Conservation (phyloP, 2,329 filamentous ascomycete genomes). For the Aspergillus carbonarius region DNA sequence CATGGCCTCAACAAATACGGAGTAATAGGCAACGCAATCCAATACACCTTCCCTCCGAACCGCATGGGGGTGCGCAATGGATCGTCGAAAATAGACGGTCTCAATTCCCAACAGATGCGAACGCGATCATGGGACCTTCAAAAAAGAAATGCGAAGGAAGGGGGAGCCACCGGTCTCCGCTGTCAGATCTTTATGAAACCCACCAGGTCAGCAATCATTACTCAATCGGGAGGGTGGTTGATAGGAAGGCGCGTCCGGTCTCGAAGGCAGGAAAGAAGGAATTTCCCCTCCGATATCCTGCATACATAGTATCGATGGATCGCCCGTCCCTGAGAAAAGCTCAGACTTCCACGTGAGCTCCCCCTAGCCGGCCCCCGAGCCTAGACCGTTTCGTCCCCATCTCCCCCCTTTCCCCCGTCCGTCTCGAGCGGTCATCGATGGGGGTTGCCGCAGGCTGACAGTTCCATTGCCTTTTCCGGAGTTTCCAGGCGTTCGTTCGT, state of each 20-base stretch:
- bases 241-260: neutral
- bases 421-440: neutral
- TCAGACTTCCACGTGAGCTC: slow-evolving; percentile 14
- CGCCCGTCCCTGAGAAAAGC: slow-evolving; percentile 9
- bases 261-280: too few relatives aligned
- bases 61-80: neutral
- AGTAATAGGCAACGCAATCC: neutral
- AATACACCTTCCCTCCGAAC: neutral
- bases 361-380: neutral
- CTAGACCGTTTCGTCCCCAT: slow-evolving; percentile 5
- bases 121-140: slow-evolving; percentile 28
- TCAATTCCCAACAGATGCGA: slow-evolving; percentile 6
- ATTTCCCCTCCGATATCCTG: too few relatives aligned
- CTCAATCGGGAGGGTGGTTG: neutral
- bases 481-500: neutral
- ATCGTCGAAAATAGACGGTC: neutral
- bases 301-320: neutral
- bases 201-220: neutral
- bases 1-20: neutral
- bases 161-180: slow-evolving; percentile 14
- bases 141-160: slow-evolving; percentile 3
- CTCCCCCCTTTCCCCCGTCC: neutral
- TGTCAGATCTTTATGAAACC: slow-evolving; percentile 25
- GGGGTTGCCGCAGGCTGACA: slow-evolving; percentile 1
- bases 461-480: neutral